Evolutionary conservation across 1,284 basidiomycete genomes (phyloP), one percentile per base, ranked within the genome.

Genomic region (Sporisorium graminicola): DNA sequence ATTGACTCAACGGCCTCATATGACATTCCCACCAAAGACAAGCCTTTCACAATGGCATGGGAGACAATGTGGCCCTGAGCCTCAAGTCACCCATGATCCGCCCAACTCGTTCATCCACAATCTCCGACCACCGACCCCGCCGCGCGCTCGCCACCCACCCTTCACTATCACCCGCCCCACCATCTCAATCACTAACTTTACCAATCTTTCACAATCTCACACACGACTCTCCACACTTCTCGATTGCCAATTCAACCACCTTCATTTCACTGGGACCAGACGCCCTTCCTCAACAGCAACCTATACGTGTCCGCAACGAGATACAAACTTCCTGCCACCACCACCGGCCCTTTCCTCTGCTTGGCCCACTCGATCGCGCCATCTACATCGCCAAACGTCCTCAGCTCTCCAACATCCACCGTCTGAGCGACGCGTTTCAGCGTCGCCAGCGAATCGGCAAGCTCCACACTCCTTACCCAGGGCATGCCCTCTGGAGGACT

Each of bases 401-500:
- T 55, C 37, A 74, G n/a, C 18, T 64, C 59, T 1, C 64, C 73
- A 10, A 66, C 40, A n/a, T 66, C 65, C 22, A 58, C 58, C 44
- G 51, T 35, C n/a, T 16, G 12, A 0, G 27, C 43, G 2, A 72
- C 33, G 13, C 49, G 12, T 40, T 67, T 62, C 26, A 66, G 12
- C 37, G 49, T 61, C 14, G 18, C 31, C 24, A 62, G 44, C 8
- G 44, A 27, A n/a, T 70, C 74, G 5, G 31, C 12, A 9, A 78
- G 37, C 16, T 65, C 56, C 0, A 70, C 58, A 14, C 75, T 70
- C 9, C 46, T 20, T 10, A 85, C 82, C 84, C 84, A 85, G 2
- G 83, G 83, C 84, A 85, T 85, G 3, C 84, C 84, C 53, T 85
- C 84, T 3, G 82, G 76, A 2, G 83, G 78, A 37, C 72, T 83